Evolutionary conservation across 1,284 basidiomycete species (phyloP).

Genomic region (Agaricales sp.): DNA sequence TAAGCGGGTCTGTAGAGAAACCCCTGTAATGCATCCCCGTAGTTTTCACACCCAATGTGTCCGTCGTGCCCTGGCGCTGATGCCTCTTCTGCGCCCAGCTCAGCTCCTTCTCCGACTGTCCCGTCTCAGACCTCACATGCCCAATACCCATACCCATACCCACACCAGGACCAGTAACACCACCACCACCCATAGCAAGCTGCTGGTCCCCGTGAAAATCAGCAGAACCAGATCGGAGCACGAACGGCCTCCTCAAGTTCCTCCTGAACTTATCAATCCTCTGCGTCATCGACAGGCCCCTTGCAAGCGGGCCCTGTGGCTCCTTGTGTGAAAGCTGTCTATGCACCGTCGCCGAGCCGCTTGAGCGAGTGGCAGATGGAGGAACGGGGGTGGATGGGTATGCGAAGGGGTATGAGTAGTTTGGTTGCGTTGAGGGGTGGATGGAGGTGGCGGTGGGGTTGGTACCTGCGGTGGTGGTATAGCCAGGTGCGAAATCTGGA

Average conservation of each 20-base stretch:
- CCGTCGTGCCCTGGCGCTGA: background rate
- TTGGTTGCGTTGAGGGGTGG: no score
- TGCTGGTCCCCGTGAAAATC: conserved; percentile 14
- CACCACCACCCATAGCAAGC: no score
- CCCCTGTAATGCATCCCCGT: background rate
- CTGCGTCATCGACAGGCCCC: conserved; percentile 17
- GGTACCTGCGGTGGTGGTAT: conserved; percentile 13
- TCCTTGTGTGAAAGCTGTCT: conserved; percentile 7
- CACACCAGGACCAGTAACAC: no score
- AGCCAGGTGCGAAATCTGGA: conserved; percentile 22
- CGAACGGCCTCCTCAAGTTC: conserved; percentile 23
- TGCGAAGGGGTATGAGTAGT: conserved; percentile 9
- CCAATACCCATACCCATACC: no score
- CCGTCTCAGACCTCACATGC: background rate
- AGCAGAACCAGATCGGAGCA: conserved; percentile 13
- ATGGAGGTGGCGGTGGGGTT: no score
- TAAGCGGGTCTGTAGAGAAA: conserved; percentile 5
- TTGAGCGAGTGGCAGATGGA: no score
- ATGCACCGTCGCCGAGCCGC: no score
- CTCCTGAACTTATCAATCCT: conserved; percentile 18
- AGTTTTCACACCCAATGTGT: conserved; percentile 19
- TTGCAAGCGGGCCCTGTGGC: conserved; percentile 15
- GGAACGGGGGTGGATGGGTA: conserved; percentile 9
- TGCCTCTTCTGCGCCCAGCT: background rate
- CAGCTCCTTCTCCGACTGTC: background rate